Evolutionary conservation across 2,329 filamentous ascomycete species (phyloP), one percentile per base, ranked within the genome.

Genomic region (Penicillium vulpinum): DNA sequence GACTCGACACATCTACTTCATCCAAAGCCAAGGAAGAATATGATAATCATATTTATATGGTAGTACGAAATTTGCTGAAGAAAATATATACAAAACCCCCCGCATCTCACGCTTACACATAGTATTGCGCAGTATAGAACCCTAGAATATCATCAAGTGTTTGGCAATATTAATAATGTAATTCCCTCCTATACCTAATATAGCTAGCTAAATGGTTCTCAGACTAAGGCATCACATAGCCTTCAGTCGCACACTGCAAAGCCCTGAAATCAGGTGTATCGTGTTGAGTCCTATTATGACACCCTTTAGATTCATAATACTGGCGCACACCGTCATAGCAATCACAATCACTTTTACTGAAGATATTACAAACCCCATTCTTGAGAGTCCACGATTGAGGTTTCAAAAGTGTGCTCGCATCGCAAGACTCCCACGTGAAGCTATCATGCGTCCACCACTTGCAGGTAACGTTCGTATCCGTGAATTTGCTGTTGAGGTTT

Each of bases 371-470:
- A 2, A 22, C 31, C 11, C 57, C 61, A 15, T 45, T 31, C 7
- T 39, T 55, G 4, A 64, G 26, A 18, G 33, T 28, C 51, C 51
- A 64, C 9, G 62, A 63, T 21, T 29, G 15, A 0, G 58, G 54
- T 18, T 50, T 22, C 11, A 33, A 36, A 16, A 63, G 24, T 5
- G 18, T 53, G 4, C 54, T 41, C 4, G 21, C 5, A 16, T 46
- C 51, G 22, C 62, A 64, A 39, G n/a, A 53, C 7, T 18, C 39
- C 54, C 48, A 60, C 3, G 31, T 48, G 11, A 56, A 46, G 0
- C 57, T 36, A 24, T 39, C 36, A 15, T 52, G 16, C 2, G 40
- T 49, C 36, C 39, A 60, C 47, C 50, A 61, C n/a, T 46, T 59
- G 18, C 59, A 61, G 0, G 46, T 60, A 6, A 47, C 33, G 0